Conservation (phyloP, 2,329 filamentous ascomycete species). For the Calonectria pauciramosa region DNA sequence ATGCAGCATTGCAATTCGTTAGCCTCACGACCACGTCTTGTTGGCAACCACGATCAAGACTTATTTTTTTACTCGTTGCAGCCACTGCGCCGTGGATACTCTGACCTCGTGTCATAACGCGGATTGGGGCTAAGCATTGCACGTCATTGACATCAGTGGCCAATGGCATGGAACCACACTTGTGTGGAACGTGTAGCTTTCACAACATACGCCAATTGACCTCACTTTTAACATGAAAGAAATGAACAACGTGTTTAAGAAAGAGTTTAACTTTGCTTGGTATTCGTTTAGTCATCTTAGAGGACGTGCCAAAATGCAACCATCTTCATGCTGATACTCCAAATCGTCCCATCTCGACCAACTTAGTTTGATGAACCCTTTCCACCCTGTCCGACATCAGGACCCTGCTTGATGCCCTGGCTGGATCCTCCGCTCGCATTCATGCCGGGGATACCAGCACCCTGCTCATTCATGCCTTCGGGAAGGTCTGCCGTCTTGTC, state of each 20-base stretch:
- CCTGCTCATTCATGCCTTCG: constrained; percentile 58
- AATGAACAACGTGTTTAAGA: too few relatives aligned
- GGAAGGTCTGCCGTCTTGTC: constrained; percentile 65
- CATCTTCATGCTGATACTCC: not conserved
- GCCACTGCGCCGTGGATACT: not conserved
- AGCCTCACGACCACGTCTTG: not conserved
- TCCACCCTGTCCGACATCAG: constrained; percentile 58
- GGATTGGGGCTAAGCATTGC: not conserved
- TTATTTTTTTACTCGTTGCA: not conserved
- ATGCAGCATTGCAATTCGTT: not conserved
- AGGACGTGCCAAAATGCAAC: not conserved
- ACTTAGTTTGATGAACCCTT: constrained; percentile 32
- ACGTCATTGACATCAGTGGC: not conserved
- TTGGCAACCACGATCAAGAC: not conserved
- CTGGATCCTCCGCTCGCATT: constrained; percentile 61
- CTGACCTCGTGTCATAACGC: not conserved
- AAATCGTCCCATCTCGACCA: not conserved
- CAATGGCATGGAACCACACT: not conserved
- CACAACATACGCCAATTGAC: not conserved
- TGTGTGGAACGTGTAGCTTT: not conserved
- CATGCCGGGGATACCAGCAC: constrained; percentile 55
- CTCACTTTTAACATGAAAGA: too few relatives aligned
- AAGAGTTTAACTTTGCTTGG: not conserved
- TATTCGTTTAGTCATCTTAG: not conserved
- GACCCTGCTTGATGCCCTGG: constrained; percentile 57